phyloP scores from a whole-genome alignment of 306 rosid species.

The Chamaecrista fasciculata region DNA sequence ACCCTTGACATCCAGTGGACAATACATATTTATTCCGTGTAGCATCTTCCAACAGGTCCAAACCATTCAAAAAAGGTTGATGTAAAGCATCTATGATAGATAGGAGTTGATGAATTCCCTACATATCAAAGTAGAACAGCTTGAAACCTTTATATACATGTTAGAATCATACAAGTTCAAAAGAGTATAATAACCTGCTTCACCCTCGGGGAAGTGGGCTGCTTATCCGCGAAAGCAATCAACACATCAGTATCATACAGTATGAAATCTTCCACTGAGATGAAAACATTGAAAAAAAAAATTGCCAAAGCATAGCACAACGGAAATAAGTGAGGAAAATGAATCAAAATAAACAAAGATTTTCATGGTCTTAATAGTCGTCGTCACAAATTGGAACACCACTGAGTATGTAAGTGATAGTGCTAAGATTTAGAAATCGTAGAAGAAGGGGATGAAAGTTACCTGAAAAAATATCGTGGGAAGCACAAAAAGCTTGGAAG shows the following conservation, averaged over 20 bases:
- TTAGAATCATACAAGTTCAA: not conserved
- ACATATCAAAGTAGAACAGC: not conserved
- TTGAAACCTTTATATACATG: not conserved
- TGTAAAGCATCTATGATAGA: conserved; percentile 33
- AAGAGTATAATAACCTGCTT: conserved; percentile 42
- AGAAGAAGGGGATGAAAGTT: not conserved
- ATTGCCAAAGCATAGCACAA: not conserved
- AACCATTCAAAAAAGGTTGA: conserved; percentile 39
- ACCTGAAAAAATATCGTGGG: conserved; percentile 42
- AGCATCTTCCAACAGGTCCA: conserved; percentile 42
- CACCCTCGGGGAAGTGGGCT: conserved; percentile 20
- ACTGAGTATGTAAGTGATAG: not conserved
- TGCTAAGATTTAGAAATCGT: not conserved
- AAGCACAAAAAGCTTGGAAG: conserved; percentile 41
- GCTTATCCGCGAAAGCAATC: conserved; percentile 28
- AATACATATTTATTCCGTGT: conserved; percentile 29
- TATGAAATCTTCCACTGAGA: conserved; percentile 60
- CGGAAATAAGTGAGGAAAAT: not conserved
- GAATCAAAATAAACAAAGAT: not conserved
- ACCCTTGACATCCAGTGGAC: conserved; percentile 19
- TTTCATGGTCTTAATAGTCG: not conserved
- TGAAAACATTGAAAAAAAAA: not conserved
- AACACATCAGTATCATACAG: conserved; percentile 40
- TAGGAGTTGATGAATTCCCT: conserved; percentile 44
- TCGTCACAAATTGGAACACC: not conserved